These are phyloP conservation scores for Fraxinus sp. DNA, from an alignment of 305 asterid species.

Conservation along the genomic window DNA sequence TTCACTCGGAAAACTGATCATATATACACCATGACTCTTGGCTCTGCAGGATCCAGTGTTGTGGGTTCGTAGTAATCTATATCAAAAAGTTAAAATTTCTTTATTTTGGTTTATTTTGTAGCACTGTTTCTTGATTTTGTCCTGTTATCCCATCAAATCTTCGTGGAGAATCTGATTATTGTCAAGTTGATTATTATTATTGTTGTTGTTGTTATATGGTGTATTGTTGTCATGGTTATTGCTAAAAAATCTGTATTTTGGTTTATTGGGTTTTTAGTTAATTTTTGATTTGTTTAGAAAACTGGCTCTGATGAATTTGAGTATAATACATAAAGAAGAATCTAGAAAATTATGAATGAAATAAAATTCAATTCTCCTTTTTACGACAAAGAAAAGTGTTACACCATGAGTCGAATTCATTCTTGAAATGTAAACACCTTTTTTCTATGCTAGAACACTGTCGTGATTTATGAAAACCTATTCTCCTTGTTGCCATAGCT, in stretches of 20 bases:
- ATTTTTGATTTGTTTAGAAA: not conserved
- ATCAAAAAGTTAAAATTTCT: not conserved
- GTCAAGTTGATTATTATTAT: not conserved
- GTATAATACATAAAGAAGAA: not conserved
- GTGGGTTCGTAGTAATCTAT: conserved; percentile 40
- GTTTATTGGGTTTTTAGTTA: not conserved
- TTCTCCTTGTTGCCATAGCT: not conserved
- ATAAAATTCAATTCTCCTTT: not conserved
- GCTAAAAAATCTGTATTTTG: not conserved
- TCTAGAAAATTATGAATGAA: not conserved
- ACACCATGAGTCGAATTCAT: not conserved
- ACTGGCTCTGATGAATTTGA: not conserved
- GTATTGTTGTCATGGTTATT: not conserved
- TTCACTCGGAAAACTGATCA: conserved; percentile 10
- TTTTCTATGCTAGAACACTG: not conserved
- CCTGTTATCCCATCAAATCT: not conserved
- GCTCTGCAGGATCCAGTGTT: conserved; percentile 65
- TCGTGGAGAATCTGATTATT: not conserved
- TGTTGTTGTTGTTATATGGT: too few species aligned
- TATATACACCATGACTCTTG: conserved; percentile 46
- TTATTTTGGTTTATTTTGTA: not conserved
- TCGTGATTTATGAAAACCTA: not conserved
- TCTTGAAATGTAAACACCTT: not conserved
- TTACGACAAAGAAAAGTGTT: not conserved
- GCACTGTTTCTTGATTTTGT: not conserved